phyloP scores from a whole-genome alignment of 495 filamentous ascomycete species.

The Aspergillus taichungensis region DNA sequence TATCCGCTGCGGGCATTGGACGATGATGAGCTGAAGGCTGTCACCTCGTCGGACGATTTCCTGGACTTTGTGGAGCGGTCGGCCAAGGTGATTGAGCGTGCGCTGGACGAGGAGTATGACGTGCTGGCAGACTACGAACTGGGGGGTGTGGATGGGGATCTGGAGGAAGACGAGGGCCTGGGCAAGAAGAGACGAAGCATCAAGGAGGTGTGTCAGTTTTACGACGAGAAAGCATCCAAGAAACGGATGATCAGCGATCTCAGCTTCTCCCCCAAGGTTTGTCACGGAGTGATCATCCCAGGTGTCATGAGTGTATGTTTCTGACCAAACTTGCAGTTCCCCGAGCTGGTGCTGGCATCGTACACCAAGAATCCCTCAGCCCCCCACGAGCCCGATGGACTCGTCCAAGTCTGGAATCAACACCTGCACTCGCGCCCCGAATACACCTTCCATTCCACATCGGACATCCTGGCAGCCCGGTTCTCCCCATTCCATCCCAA shows the following conservation, averaged over 20 bases:
- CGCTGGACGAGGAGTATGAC: slow-evolving; percentile 89
- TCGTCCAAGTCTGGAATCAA: slow-evolving; percentile 95
- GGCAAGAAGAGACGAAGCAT: slow-evolving; percentile 73
- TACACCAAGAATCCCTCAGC: slow-evolving; percentile 96
- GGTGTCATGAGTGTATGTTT: background rate
- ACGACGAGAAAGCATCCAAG: slow-evolving; percentile 91
- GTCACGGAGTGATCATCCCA: background rate
- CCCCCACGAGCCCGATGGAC: slow-evolving; percentile 88
- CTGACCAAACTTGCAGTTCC: slow-evolving; percentile 47
- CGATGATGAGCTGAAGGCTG: slow-evolving; percentile 79
- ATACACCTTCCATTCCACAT: slow-evolving; percentile 92
- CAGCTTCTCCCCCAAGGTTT: slow-evolving; percentile 83
- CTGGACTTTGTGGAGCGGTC: slow-evolving; percentile 91
- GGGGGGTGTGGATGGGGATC: slow-evolving; percentile 53
- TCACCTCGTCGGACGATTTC: slow-evolving; percentile 88
- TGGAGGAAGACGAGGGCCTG: slow-evolving; percentile 78
- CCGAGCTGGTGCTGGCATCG: slow-evolving; percentile 82
- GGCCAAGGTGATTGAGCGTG: slow-evolving; percentile 93
- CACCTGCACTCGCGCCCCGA: slow-evolving; percentile 89
- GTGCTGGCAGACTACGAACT: slow-evolving; percentile 90
- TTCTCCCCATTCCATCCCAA: slow-evolving; percentile 98
- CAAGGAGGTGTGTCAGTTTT: slow-evolving; percentile 85
- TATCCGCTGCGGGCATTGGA: slow-evolving; percentile 78
- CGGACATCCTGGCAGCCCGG: slow-evolving; percentile 88
- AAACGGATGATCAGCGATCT: slow-evolving; percentile 93